Conservation (phyloP, 1,284 basidiomycete genomes). For the Irpex sp. region DNA sequence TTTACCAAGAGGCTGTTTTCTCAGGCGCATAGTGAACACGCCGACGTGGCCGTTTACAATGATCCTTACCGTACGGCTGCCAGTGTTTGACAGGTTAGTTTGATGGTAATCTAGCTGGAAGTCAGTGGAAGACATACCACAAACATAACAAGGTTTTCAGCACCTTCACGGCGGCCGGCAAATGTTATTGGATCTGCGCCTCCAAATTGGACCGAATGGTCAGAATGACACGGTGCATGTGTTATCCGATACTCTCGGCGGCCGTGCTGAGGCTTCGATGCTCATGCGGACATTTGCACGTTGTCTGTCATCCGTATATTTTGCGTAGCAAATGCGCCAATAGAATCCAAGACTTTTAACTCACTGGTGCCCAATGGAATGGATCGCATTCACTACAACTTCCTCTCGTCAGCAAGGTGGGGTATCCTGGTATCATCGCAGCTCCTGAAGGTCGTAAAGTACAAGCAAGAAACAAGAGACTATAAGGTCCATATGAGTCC, state of each 20-base stretch:
- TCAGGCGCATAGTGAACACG: background rate
- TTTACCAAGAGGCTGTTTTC: background rate
- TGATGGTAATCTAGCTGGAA: background rate
- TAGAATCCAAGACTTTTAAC: background rate
- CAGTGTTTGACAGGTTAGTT: background rate
- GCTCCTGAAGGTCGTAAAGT: background rate
- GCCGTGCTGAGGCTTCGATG: background rate
- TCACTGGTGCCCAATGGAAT: background rate
- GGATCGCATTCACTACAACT: too few species aligned
- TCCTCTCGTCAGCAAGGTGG: background rate
- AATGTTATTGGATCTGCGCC: background rate
- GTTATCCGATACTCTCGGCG: background rate
- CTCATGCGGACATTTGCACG: background rate
- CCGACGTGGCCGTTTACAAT: background rate
- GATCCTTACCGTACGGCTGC: too few species aligned
- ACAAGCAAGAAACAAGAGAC: background rate
- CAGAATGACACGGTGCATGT: background rate
- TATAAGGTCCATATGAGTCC: background rate
- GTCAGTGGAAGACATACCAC: too few species aligned
- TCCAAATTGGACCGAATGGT: background rate
- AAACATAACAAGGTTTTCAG: background rate
- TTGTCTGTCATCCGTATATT: background rate
- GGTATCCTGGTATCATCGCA: background rate
- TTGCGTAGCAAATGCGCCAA: background rate
- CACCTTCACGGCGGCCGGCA: background rate